Evolutionary conservation across 495 filamentous ascomycete genomes (phyloP).

Genomic region (Aspergillus haitiensis): DNA sequence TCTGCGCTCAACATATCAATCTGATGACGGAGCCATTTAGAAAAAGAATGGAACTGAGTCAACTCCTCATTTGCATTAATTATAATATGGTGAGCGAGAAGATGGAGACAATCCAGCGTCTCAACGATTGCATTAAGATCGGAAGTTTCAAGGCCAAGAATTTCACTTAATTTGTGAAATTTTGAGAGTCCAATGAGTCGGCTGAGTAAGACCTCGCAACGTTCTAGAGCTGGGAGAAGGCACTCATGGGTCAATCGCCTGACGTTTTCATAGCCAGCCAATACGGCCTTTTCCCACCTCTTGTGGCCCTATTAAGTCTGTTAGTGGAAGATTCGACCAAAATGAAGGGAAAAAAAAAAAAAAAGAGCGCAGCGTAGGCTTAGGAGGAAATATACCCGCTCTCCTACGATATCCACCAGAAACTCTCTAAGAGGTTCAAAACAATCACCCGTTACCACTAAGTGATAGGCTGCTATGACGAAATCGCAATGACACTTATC

Average conservation of each 20-base stretch:
- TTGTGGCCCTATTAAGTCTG: slow-evolving; percentile 72
- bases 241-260: slow-evolving; percentile 79
- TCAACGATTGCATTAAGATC: slow-evolving; percentile 63
- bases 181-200: slow-evolving; percentile 82
- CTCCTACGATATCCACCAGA: slow-evolving; percentile 81
- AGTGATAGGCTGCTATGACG: slow-evolving; percentile 77
- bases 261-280: slow-evolving; percentile 72
- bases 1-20: slow-evolving; percentile 63
- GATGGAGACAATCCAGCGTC: slow-evolving; percentile 68
- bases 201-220: slow-evolving; percentile 77
- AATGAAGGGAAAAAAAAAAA: not conserved
- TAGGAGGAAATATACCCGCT: slow-evolving; percentile 59
- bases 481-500: slow-evolving; percentile 64
- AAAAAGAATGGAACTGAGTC: slow-evolving; percentile 74
- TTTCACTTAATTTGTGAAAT: slow-evolving; percentile 68
- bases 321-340: slow-evolving; percentile 19
- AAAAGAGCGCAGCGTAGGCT: not conserved
- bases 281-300: slow-evolving; percentile 88
- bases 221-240: slow-evolving; percentile 81
- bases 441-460: slow-evolving; percentile 82
- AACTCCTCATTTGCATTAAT: slow-evolving; percentile 73
- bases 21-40: slow-evolving; percentile 79
- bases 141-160: slow-evolving; percentile 62
- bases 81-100: slow-evolving; percentile 74
- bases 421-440: slow-evolving; percentile 78